Evolutionary conservation across 495 filamentous ascomycete genomes (phyloP).

Genomic region (Tetracladium marchalianum): DNA sequence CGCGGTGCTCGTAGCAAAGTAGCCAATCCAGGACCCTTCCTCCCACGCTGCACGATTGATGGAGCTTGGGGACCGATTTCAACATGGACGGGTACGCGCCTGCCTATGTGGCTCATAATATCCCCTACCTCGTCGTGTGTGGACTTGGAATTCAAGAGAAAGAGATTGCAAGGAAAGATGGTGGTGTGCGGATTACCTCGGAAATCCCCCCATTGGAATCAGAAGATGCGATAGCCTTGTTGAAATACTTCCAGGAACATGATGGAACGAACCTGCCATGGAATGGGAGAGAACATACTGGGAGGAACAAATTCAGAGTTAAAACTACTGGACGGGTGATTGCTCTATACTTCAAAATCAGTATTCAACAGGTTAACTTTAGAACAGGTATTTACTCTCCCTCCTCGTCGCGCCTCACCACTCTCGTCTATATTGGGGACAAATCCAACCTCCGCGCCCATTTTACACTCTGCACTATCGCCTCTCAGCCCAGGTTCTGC

Average conservation of each 20-base stretch:
- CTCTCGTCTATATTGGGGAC: constrained; percentile 36
- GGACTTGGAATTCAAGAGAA: constrained; percentile 48
- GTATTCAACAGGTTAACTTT: constrained; percentile 8
- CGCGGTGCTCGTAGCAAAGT: no score
- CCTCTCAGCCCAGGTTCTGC: constrained; percentile 71
- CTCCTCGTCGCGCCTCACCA: constrained; percentile 38
- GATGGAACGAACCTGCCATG: constrained; percentile 56
- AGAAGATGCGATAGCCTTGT: constrained; percentile 52
- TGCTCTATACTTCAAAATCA: constrained; percentile 17
- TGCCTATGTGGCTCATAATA: constrained; percentile 71
- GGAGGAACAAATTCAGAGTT: constrained; percentile 49
- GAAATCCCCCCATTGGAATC: constrained; percentile 56
- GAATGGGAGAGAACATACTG: constrained; percentile 37
- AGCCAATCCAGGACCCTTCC: no score
- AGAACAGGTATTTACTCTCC: constrained; percentile 37
- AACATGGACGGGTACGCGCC: constrained; percentile 80
- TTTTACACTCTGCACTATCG: constrained; percentile 80
- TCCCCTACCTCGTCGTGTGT: constrained; percentile 70
- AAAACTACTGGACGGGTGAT: constrained; percentile 70
- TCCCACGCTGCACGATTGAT: background rate
- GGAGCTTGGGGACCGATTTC: constrained; percentile 14
- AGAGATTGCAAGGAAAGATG: constrained; percentile 38
- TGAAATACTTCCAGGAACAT: constrained; percentile 53
- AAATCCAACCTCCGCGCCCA: constrained; percentile 29
- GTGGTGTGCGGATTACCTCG: constrained; percentile 51